Conservation (phyloP, 2,329 filamentous ascomycete genomes). For the Fusarium secorum region DNA sequence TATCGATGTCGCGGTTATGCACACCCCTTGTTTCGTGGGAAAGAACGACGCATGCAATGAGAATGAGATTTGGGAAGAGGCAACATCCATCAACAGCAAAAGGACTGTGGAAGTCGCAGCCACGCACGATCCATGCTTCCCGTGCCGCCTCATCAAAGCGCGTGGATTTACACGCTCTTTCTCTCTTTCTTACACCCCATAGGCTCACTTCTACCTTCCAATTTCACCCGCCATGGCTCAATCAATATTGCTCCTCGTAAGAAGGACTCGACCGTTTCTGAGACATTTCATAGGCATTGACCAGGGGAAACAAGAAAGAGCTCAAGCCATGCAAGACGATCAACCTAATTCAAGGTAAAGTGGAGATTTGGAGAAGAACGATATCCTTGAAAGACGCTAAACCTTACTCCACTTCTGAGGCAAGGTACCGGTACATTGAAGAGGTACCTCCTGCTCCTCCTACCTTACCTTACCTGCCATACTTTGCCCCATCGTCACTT, state of each 20-base stretch:
- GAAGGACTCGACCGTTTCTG: constrained; percentile 11
- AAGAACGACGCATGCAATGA: constrained; percentile 3
- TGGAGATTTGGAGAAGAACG: constrained; percentile 30
- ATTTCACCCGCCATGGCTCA: not conserved
- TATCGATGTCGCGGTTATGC: constrained; percentile 21
- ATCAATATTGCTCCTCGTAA: not conserved
- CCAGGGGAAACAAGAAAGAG: constrained; percentile 1
- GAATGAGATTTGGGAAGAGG: constrained; percentile 16
- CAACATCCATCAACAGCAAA: not conserved
- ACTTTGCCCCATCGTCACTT: not conserved
- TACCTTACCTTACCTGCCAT: not conserved
- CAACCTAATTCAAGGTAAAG: constrained; percentile 29
- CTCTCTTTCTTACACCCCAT: not conserved
- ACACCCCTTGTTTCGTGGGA: constrained; percentile 31
- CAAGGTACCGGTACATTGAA: constrained; percentile 27
- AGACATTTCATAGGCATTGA: constrained; percentile 4
- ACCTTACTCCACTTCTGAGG: constrained; percentile 15
- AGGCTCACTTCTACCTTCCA: not conserved
- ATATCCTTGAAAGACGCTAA: constrained; percentile 7
- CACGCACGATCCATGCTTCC: not conserved
- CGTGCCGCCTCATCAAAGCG: constrained; percentile 2
- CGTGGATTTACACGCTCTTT: not conserved
- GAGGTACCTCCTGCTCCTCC: constrained; percentile 11
- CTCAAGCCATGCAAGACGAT: constrained; percentile 32
- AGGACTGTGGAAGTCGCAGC: constrained; percentile 2